Conservation (phyloP, 495 filamentous ascomycete species). For the Penicillium lividum region DNA sequence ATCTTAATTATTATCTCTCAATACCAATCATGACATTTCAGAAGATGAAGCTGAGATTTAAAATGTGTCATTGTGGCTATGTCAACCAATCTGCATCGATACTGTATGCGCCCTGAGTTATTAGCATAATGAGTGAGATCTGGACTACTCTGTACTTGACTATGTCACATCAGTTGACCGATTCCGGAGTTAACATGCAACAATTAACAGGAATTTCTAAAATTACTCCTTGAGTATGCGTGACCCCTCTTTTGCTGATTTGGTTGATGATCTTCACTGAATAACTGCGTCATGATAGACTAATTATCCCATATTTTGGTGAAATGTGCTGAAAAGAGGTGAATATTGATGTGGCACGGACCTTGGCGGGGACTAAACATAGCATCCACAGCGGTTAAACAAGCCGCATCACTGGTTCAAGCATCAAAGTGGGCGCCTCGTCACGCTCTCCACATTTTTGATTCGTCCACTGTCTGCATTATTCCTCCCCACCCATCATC, state of each 20-base stretch:
- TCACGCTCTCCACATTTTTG: slow-evolving; percentile 21
- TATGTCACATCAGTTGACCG: no score
- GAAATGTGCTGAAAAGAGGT: slow-evolving; percentile 13
- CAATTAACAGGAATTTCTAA: slow-evolving; percentile 20
- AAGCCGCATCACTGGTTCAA: slow-evolving; percentile 23
- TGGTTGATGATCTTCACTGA: background rate
- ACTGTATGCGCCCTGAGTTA: slow-evolving; percentile 2
- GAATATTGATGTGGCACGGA: slow-evolving; percentile 20
- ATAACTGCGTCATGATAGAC: slow-evolving; percentile 10
- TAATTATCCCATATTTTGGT: slow-evolving; percentile 19
- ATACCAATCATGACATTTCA: background rate
- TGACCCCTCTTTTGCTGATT: slow-evolving; percentile 6
- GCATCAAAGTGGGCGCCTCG: slow-evolving; percentile 19
- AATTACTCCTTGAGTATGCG: slow-evolving; percentile 18
- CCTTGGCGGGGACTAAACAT: slow-evolving; percentile 30
- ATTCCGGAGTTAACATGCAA: no score
- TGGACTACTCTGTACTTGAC: no score
- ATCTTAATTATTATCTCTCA: background rate
- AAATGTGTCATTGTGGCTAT: slow-evolving; percentile 4
- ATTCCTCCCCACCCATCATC: slow-evolving; percentile 4
- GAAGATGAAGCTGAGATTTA: background rate
- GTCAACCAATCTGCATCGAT: background rate
- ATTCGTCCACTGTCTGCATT: slow-evolving; percentile 4
- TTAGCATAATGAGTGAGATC: background rate
- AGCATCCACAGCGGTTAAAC: slow-evolving; percentile 34